phyloP scores from a whole-genome alignment of 2,329 filamentous ascomycete genomes.

The Parascedosporium putredinis region DNA sequence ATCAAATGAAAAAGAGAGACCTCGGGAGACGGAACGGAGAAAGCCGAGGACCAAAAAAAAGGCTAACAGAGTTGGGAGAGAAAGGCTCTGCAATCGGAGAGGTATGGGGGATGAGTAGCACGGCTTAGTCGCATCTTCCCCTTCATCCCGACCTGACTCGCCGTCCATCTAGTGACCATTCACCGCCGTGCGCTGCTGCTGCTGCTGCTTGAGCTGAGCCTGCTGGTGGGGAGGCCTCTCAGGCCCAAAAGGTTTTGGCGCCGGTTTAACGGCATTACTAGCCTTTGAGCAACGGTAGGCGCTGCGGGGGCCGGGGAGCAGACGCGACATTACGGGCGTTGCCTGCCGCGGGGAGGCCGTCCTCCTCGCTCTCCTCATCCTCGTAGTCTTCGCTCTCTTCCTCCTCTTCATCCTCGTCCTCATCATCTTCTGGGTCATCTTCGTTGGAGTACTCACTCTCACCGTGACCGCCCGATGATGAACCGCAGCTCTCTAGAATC shows the following conservation, averaged over 20 bases:
- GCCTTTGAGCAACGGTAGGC: too few species aligned
- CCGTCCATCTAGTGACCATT: conserved; percentile 40
- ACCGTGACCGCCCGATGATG: conserved; percentile 31
- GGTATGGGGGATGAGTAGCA: too few species aligned
- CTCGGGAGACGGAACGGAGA: too few species aligned
- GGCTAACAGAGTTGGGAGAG: too few species aligned
- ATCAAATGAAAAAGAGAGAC: too few species aligned
- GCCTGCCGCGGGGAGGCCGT: conserved; percentile 18
- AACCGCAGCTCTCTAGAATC: conserved; percentile 41
- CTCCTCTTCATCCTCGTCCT: conserved; percentile 54
- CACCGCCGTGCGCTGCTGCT: conserved; percentile 21
- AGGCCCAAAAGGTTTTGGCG: conserved; percentile 33
- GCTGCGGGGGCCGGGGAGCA: not conserved
- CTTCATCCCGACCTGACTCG: too few species aligned
- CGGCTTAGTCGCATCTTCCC: too few species aligned
- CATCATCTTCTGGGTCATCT: conserved; percentile 51
- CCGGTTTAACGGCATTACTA: conserved; percentile 10
- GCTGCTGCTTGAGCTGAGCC: conserved; percentile 7
- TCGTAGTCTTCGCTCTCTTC: conserved; percentile 41
- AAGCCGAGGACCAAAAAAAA: too few species aligned
- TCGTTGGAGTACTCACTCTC: conserved; percentile 57
- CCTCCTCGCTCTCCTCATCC: conserved; percentile 7
- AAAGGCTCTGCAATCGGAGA: too few species aligned
- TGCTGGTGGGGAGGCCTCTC: conserved; percentile 33
- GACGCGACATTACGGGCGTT: conserved; percentile 18